A percentile compares a stretch with the other conserved stretches of the same genome.
phyloP scores from a whole-genome alignment of 208 protist species.

The Acanthamoeba quina region DNA sequence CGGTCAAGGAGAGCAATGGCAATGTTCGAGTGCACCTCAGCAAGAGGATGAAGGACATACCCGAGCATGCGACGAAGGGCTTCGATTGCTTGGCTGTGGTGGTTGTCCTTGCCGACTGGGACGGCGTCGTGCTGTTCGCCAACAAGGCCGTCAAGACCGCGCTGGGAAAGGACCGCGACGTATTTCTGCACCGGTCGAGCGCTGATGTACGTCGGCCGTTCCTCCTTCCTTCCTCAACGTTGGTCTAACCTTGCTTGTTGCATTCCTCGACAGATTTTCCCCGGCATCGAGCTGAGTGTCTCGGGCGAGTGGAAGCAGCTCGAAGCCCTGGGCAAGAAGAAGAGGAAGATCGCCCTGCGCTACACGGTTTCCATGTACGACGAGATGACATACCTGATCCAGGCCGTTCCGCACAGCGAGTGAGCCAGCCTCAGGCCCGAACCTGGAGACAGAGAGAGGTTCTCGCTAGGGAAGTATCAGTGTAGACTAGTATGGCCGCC shows the following conservation, averaged over 20 bases:
- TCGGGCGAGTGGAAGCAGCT: neutral
- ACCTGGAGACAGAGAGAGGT: neutral
- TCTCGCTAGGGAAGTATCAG: neutral
- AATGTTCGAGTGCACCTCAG: neutral
- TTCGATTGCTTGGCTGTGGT: neutral
- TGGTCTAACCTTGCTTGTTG: too few species aligned
- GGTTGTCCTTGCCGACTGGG: slow-evolving; percentile 2
- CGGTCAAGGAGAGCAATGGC: neutral
- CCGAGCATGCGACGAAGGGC: neutral
- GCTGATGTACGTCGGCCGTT: neutral
- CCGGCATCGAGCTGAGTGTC: neutral
- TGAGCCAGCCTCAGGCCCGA: neutral
- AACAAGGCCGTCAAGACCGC: slow-evolving; percentile 10
- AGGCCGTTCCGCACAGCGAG: neutral
- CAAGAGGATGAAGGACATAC: slow-evolving; percentile 27
- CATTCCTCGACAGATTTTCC: neutral
- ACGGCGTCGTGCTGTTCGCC: neutral
- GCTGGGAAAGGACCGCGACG: neutral
- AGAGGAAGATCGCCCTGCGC: neutral
- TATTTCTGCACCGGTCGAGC: neutral
- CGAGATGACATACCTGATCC: slow-evolving; percentile 8
- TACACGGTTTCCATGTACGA: slow-evolving; percentile 10
- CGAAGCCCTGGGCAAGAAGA: slow-evolving; percentile 13
- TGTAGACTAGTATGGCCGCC: neutral
- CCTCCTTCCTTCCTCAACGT: too few species aligned